phyloP scores from a whole-genome alignment of 2,329 filamentous ascomycete genomes.

The Trichoderma sp. region DNA sequence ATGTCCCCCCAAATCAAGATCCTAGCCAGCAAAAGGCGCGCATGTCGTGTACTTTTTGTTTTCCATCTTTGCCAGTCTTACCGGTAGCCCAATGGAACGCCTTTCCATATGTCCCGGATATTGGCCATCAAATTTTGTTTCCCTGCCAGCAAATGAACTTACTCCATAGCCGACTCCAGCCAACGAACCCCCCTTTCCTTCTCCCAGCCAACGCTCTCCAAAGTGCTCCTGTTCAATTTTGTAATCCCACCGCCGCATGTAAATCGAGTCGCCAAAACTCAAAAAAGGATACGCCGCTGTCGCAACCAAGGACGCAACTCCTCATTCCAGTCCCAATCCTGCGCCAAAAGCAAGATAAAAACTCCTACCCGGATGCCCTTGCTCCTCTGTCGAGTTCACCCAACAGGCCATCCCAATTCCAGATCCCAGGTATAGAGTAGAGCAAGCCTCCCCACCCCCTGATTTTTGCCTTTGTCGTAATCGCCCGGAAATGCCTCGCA shows the following conservation, averaged over 20 bases:
- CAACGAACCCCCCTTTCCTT: background rate
- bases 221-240: slow-evolving; percentile 7
- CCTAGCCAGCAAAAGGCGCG: background rate
- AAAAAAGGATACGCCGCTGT: slow-evolving; percentile 23
- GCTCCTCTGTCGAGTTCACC: slow-evolving; percentile 18
- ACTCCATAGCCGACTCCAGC: background rate
- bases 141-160: slow-evolving; percentile 7
- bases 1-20: background rate
- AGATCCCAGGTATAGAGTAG: slow-evolving; percentile 26
- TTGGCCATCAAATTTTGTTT: background rate
- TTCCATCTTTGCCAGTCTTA: background rate
- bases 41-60: background rate
- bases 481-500: slow-evolving; percentile 26
- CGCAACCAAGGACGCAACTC: slow-evolving; percentile 23
- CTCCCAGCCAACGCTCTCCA: background rate
- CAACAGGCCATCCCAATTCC: slow-evolving; percentile 21
- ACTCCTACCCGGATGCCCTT: slow-evolving; percentile 24
- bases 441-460: slow-evolving; percentile 16
- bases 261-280: slow-evolving; percentile 21
- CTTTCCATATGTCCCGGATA: slow-evolving; percentile 7
- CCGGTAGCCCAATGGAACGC: slow-evolving; percentile 14
- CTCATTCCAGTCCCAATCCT: slow-evolving; percentile 22
- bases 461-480: slow-evolving; percentile 22
- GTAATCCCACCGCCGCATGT: slow-evolving; percentile 18
- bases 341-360: slow-evolving; percentile 23